Percentiles rank a stretch among this genome's conserved stretches.
phyloP scores from a whole-genome alignment of 2,329 filamentous ascomycete genomes.

The Verticillium dahliae region DNA sequence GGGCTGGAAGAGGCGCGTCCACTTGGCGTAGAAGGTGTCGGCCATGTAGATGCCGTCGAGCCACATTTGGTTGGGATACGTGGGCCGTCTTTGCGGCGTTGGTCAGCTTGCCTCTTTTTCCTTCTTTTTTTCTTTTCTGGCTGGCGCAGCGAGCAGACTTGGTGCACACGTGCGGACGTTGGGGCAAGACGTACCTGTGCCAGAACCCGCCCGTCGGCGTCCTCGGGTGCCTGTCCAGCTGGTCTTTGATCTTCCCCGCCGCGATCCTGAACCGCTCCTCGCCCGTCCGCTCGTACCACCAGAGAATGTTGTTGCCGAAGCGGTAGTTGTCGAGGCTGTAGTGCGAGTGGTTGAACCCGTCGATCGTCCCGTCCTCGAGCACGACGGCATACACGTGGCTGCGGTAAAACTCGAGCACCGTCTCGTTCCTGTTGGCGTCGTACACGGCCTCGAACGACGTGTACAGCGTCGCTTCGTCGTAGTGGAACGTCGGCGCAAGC shows the following conservation, averaged over 20 bases:
- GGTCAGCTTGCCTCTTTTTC: no score
- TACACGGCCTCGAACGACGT: constrained; percentile 38
- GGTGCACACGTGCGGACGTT: no score
- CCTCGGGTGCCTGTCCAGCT: constrained; percentile 41
- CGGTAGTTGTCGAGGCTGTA: constrained; percentile 48
- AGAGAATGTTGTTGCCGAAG: constrained; percentile 44
- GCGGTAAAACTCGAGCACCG: constrained; percentile 35
- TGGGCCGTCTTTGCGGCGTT: constrained; percentile 12
- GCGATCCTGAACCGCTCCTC: constrained; percentile 42
- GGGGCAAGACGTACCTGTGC: constrained; percentile 23
- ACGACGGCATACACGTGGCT: constrained; percentile 40
- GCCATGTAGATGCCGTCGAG: constrained; percentile 49
- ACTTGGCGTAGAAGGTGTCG: constrained; percentile 34
- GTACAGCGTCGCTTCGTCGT: constrained; percentile 38
- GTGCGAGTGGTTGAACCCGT: constrained; percentile 35
- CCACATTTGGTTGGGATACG: constrained; percentile 50
- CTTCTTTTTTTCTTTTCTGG: no score
- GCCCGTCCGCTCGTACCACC: constrained; percentile 38
- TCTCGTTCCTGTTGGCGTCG: constrained; percentile 32
- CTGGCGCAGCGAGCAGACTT: no score
- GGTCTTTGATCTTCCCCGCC: constrained; percentile 35
- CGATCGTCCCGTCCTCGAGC: constrained; percentile 36
- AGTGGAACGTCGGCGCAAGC: constrained; percentile 31
- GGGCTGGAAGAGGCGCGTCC: constrained; percentile 27
- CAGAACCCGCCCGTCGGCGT: constrained; percentile 47